Conservation (phyloP, 1,284 basidiomycete species). For the Tilletia indica region DNA sequence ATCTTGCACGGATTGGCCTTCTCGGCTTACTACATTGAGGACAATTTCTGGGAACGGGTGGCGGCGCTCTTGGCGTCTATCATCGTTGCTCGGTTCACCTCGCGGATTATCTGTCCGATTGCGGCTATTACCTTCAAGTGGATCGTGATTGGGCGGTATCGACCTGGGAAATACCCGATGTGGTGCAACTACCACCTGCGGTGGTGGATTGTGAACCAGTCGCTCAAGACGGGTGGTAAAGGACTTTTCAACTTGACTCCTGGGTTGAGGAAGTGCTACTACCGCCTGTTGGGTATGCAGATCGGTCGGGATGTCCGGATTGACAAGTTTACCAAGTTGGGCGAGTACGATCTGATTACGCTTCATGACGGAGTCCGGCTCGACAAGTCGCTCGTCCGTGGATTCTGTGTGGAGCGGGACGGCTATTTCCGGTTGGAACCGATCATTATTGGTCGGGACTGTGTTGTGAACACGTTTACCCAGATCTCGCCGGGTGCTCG, state of each 20-base stretch:
- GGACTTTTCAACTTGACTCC: constrained; percentile 53
- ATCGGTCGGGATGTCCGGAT: constrained; percentile 53
- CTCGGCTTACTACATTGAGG: constrained; percentile 54
- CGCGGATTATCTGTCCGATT: constrained; percentile 54
- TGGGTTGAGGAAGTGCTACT: constrained; percentile 49
- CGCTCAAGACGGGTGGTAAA: constrained; percentile 52
- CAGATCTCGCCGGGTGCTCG: constrained; percentile 55
- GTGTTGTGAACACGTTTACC: constrained; percentile 55
- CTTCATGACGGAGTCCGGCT: constrained; percentile 54
- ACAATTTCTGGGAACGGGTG: constrained; percentile 55
- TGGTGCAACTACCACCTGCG: constrained; percentile 56
- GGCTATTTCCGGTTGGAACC: constrained; percentile 55
- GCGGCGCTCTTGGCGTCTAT: constrained; percentile 52
- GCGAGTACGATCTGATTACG: constrained; percentile 54
- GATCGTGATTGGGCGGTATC: constrained; percentile 54
- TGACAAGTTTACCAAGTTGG: constrained; percentile 49
- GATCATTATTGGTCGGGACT: constrained; percentile 55
- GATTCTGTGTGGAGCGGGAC: constrained; percentile 55
- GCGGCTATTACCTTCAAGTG: constrained; percentile 56
- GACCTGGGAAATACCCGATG: constrained; percentile 55
- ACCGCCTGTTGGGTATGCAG: constrained; percentile 53
- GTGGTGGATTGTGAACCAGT: constrained; percentile 57
- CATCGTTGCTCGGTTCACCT: constrained; percentile 50
- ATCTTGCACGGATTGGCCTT: constrained; percentile 55
- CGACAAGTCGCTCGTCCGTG: constrained; percentile 54